These are phyloP conservation scores for Gynochthodes officinalis DNA, from an alignment of 257 asterid genomes.

Conservation along the genomic window DNA sequence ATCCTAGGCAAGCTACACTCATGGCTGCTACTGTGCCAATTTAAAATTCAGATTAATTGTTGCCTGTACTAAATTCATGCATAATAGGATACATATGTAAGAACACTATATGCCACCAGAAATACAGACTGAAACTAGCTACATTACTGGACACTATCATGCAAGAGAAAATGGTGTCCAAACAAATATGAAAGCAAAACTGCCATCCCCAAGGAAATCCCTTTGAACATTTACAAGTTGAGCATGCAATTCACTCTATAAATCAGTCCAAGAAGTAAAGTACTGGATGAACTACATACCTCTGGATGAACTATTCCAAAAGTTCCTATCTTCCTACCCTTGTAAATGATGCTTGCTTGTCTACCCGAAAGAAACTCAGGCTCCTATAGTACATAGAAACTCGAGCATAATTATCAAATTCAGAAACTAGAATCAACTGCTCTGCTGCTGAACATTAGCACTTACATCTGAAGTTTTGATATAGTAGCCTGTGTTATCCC, in stretches of 20 bases:
- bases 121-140: not conserved
- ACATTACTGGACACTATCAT: not conserved
- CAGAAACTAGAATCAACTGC: not conserved
- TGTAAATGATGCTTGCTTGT: constrained; percentile 64
- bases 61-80: too few species aligned
- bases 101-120: not conserved
- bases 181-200: not conserved
- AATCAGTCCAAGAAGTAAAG: not conserved
- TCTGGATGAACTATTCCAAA: constrained; percentile 93
- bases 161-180: not conserved
- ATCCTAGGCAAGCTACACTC: not conserved
- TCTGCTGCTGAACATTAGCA: constrained; percentile 1
- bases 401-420: constrained; percentile 16
- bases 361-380: constrained; percentile 81
- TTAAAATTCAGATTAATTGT: not conserved
- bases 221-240: not conserved
- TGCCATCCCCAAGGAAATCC: not conserved
- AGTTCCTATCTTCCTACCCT: constrained; percentile 50
- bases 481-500: constrained; percentile 63
- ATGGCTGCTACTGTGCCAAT: not conserved
- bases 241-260: not conserved
- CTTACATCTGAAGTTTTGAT: constrained; percentile 74
- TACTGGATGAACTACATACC: constrained; percentile 65
- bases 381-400: constrained; percentile 42
- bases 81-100: not conserved